Evolutionary conservation across 257 asterid species (phyloP), one percentile per base, ranked within the genome.

Genomic region (Ophiorrhiza pumila): DNA sequence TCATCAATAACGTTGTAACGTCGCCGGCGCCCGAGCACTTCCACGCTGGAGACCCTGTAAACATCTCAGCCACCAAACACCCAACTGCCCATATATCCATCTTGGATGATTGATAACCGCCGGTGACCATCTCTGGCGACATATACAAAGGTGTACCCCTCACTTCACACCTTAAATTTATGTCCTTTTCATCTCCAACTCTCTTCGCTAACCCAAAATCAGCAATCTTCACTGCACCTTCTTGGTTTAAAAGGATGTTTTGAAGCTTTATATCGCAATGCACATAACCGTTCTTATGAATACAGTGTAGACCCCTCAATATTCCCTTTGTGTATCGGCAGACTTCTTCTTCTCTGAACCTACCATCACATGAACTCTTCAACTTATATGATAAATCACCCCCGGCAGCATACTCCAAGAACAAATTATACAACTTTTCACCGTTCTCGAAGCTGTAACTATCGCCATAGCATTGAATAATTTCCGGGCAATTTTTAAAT

Each of bases 51-150:
- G 77, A 64, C 18, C 96, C 97, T 22, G 87, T 45, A 31, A 69
- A 75, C 92, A 90, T 86, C 88, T 93, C 98, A 43, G 79, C 78
- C 77, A 93, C 88, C 80, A 69, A 85, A 62, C 98, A 93, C 18
- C 98, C 98, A 4, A 89, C 79, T 17, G 96, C 95, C 98, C 98
- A 93, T 0, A 93, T 67, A 59, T 93, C 98, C 35, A 97, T 93
- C 72, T 96, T 71, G 6, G 80, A 20, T 1, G 77, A 90, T 76
- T 86, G 96, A 23, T 86, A 87, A 7, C 91, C 87, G 10, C 86
- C 87, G 83, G 84, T 64, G 1, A 89, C 89, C 88, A 86, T 86
- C 80, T 93, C 98, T 76, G 98, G 97, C 72, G 98, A 89, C 98
- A 93, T 93, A 67, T 93, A 93, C 79, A 93, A 32, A 4, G 97